A percentile compares a stretch with the other conserved stretches of the same genome.
Conservation (phyloP, 352 stramenopile species). For the Globisporangium spinosum region DNA sequence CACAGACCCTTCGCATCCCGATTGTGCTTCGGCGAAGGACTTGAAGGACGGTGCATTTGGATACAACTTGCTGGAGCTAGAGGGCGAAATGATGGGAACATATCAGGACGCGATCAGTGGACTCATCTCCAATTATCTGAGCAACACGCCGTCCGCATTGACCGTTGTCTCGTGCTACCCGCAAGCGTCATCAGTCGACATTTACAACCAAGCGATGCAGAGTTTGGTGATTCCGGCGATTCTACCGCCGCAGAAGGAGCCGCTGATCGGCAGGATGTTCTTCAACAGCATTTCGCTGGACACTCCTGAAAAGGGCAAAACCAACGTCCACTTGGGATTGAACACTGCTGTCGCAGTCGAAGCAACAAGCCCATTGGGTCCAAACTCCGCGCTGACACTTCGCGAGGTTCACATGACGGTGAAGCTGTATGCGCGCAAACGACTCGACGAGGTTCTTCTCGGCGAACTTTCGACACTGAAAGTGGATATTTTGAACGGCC, state of each 20-base stretch:
- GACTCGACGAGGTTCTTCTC: slow-evolving; percentile 30
- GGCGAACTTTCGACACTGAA: slow-evolving; percentile 47
- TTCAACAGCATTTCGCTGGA: slow-evolving; percentile 56
- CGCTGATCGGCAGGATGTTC: slow-evolving; percentile 59
- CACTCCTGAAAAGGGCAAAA: slow-evolving; percentile 34
- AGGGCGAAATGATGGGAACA: slow-evolving; percentile 58
- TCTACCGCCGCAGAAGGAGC: slow-evolving; percentile 56
- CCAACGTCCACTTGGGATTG: slow-evolving; percentile 44
- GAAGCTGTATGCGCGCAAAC: slow-evolving; percentile 31
- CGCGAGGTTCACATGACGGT: slow-evolving; percentile 60
- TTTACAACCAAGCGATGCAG: slow-evolving; percentile 74
- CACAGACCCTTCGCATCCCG: slow-evolving; percentile 49
- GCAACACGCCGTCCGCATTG: slow-evolving; percentile 46
- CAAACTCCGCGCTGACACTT: slow-evolving; percentile 54
- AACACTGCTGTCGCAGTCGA: slow-evolving; percentile 62
- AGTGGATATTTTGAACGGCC: slow-evolving; percentile 53
- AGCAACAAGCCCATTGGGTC: slow-evolving; percentile 57
- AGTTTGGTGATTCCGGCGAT: slow-evolving; percentile 59
- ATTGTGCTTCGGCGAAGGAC: slow-evolving; percentile 34
- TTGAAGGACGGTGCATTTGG: slow-evolving; percentile 33
- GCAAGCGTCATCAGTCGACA: slow-evolving; percentile 54
- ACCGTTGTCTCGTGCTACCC: slow-evolving; percentile 59
- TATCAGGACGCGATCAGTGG: slow-evolving; percentile 64
- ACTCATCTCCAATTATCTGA: slow-evolving; percentile 78
- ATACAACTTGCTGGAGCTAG: slow-evolving; percentile 70